Evolutionary conservation across 2,329 filamentous ascomycete species (phyloP).

Genomic region (Canariomyces notabilis): DNA sequence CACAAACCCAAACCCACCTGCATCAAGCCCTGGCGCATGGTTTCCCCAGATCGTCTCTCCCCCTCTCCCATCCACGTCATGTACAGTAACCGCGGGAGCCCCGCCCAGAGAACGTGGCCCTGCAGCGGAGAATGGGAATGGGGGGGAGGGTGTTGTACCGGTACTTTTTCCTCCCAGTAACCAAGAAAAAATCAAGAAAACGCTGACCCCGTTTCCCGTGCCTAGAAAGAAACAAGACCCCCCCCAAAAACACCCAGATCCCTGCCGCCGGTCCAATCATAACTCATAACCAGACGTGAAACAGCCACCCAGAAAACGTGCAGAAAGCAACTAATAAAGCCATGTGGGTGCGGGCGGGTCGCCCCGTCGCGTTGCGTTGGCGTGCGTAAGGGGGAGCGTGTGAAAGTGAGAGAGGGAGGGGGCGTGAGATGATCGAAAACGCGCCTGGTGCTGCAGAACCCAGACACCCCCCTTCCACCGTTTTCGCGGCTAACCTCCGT

Average conservation of each 20-base stretch:
- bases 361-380: conserved; percentile 26
- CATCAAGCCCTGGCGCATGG: background rate
- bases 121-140: background rate
- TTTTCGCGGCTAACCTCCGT: conserved; percentile 8
- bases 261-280: conserved; percentile 46
- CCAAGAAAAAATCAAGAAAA: background rate
- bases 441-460: conserved; percentile 10
- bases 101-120: background rate
- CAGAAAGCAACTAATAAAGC: background rate
- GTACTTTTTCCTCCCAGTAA: background rate
- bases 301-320: conserved; percentile 31
- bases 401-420: conserved; percentile 23
- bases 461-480: conserved; percentile 1
- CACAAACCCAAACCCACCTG: background rate
- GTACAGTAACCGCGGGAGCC: too few relatives aligned
- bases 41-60: background rate
- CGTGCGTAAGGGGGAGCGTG: conserved; percentile 13
- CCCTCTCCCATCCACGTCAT: too few relatives aligned
- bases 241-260: background rate
- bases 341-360: conserved; percentile 18
- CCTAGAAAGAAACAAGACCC: background rate
- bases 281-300: conserved; percentile 44
- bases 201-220: background rate
- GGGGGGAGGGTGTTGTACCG: background rate
- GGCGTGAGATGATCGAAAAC: conserved; percentile 23